Evolutionary conservation across 176 grass and related monocot species (phyloP), one percentile per base, ranked within the genome.

Genomic region (Cenchrus fungigraminus): DNA sequence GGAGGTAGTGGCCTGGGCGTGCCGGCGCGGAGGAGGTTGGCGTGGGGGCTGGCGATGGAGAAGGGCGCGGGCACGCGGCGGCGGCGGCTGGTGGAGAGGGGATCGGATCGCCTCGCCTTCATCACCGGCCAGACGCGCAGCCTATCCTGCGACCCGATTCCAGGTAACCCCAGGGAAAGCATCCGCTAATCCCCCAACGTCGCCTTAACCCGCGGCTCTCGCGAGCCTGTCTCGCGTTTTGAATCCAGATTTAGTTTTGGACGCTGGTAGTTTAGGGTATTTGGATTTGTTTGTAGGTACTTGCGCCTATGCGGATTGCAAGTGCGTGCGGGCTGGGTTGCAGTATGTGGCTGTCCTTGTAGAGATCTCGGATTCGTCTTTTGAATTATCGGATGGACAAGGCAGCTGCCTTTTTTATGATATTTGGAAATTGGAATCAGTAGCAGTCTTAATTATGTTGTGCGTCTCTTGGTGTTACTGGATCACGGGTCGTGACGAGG

Each of bases 81-180:
- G 59, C 74, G 90, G 15, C 84, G 85, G 86, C 92, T 99, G 76
- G 74, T 96, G 74, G 89, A 96, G 82, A 91, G 97, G 63, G 93
- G 97, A 86, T 86, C 91, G 6, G 88, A 99, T 85, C 93, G 88
- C 79, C 86, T 99, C 49, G 86, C 91, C 79, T 85, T 96, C 74
- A 96, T 99, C 74, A 91, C 93, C 60, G 89, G 90, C 22, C 76
- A 93, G 79, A 68, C 64, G 32, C 65, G 51, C 64, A 78, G 46
- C 87, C 57, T 85, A 34, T 43, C 87, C 68, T 71, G 79, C 57
- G 66, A 86, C 37, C 72, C 89, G 1, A 73, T 29, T 42, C 71
- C 90, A 81, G 65, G 87, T 91, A 79, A 79, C 44, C 68, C 15
- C 16, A 47, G 19, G 7, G 53, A 71, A 55, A 28, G 9, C 51